phyloP scores from a whole-genome alignment of 2,329 filamentous ascomycete species.

The Oidium heveae region DNA sequence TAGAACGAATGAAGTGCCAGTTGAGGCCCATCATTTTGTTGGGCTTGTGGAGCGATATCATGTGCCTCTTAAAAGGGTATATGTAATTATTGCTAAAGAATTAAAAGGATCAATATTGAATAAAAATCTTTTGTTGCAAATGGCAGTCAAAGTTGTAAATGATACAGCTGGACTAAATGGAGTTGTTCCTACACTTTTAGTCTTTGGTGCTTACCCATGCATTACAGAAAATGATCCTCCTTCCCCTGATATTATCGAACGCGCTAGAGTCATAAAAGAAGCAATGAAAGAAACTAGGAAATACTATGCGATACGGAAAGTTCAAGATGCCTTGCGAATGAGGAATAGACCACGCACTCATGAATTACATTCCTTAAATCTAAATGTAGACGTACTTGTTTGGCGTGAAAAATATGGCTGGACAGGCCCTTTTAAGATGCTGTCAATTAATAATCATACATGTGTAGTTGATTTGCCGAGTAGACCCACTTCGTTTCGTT shows the following conservation, averaged over 20 bases:
- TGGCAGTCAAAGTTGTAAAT: too few species aligned
- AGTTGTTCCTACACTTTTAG: neutral
- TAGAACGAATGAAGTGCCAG: neutral
- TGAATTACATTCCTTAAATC: neutral
- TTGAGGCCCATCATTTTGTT: neutral
- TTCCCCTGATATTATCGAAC: neutral
- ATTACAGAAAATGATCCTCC: neutral
- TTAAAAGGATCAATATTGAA: neutral
- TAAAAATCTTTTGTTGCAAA: neutral
- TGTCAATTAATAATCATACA: neutral
- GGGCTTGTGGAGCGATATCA: neutral
- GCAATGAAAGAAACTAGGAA: slow-evolving; percentile 2
- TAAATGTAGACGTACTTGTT: slow-evolving; percentile 1
- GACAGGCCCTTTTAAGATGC: neutral
- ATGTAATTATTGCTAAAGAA: neutral
- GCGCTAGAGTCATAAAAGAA: neutral
- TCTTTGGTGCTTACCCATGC: neutral
- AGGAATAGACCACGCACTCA: neutral
- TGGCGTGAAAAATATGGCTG: slow-evolving; percentile 2
- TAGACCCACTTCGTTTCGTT: neutral
- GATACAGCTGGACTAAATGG: too few species aligned
- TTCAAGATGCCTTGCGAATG: slow-evolving; percentile 1
- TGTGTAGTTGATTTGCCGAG: neutral
- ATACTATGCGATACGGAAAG: neutral
- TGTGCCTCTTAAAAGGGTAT: neutral